Conservation (phyloP, 164 flowering plant species). For the Taxillus chinensis region DNA sequence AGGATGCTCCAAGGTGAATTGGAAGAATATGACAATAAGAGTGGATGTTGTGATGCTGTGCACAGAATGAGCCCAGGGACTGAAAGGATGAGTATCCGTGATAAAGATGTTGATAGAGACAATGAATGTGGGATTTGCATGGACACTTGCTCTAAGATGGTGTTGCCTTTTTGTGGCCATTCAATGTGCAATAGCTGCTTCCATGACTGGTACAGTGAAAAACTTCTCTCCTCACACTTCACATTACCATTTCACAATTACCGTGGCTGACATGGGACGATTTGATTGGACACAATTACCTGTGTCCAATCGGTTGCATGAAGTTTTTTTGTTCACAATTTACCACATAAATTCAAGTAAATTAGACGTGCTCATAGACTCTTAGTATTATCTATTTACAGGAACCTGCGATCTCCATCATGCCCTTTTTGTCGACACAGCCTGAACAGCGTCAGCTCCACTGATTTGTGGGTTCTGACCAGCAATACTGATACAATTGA, state of each 20-base stretch:
- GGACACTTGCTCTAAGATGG: constrained; percentile 50
- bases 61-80: constrained; percentile 12
- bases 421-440: constrained; percentile 89
- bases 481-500: constrained; percentile 52
- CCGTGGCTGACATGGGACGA: too few relatives aligned
- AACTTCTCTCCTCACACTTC: background rate
- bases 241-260: background rate
- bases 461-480: constrained; percentile 73
- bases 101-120: constrained; percentile 32
- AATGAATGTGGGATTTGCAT: constrained; percentile 82
- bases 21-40: constrained; percentile 17
- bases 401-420: constrained; percentile 64
- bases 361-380: too few relatives aligned
- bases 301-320: too few relatives aligned
- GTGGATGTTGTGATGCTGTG: constrained; percentile 11
- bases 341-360: too few relatives aligned
- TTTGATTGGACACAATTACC: too few relatives aligned
- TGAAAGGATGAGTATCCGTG: constrained; percentile 16
- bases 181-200: constrained; percentile 60
- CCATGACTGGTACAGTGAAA: constrained; percentile 44
- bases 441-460: constrained; percentile 46
- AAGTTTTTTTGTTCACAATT: too few relatives aligned
- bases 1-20: constrained; percentile 41
- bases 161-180: constrained; percentile 65
- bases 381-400: constrained; percentile 11